Evolutionary conservation across 441 rosid species (phyloP).

Genomic region (Breynia disticha): DNA sequence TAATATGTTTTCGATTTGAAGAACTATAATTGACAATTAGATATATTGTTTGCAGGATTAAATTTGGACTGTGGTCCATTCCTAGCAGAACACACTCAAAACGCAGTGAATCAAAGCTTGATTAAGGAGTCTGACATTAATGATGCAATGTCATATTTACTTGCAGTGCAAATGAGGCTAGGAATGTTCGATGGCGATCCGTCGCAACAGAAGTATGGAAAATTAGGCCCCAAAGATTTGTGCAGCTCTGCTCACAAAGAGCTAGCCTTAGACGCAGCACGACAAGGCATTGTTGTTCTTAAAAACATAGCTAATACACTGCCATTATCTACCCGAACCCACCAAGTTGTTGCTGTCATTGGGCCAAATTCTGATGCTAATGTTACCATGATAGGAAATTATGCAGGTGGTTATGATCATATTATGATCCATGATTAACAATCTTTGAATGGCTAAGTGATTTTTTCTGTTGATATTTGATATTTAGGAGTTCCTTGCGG

Average conservation of each 20-base stretch:
- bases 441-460: too few relatives aligned
- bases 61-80: slow-evolving; percentile 2
- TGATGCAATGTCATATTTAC: background rate
- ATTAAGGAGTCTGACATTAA: background rate
- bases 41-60: background rate
- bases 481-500: slow-evolving; percentile 58
- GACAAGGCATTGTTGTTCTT: slow-evolving; percentile 84
- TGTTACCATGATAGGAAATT: slow-evolving; percentile 73
- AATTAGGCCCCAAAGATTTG: slow-evolving; percentile 55
- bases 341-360: slow-evolving; percentile 52
- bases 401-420: slow-evolving; percentile 44
- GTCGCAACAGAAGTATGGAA: slow-evolving; percentile 24
- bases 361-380: slow-evolving; percentile 78
- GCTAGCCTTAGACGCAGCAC: slow-evolving; percentile 83
- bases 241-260: slow-evolving; percentile 67
- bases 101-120: background rate
- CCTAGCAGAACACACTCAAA: background rate
- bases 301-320: slow-evolving; percentile 48
- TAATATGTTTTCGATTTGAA: background rate
- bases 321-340: slow-evolving; percentile 48
- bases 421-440: background rate
- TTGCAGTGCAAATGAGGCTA: background rate
- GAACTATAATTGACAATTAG: background rate
- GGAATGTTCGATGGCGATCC: slow-evolving; percentile 6
- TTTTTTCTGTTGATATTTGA: too few relatives aligned